phyloP scores from a whole-genome alignment of 2,329 filamentous ascomycete genomes.

The Emericellopsis atlantica region DNA sequence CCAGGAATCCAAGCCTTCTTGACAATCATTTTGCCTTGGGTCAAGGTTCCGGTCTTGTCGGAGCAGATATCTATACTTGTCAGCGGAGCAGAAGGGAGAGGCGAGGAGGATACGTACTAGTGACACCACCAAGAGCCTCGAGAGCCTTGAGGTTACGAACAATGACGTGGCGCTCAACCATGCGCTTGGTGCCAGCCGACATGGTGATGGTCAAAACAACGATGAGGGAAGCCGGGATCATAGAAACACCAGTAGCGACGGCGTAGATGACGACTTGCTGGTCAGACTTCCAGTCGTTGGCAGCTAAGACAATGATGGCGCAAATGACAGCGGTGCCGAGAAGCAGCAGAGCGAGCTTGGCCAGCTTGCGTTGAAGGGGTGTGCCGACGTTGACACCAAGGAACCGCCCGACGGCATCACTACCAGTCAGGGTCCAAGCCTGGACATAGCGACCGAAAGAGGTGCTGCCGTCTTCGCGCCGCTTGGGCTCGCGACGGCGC shows the following conservation, averaged over 20 bases:
- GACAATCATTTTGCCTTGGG: slow-evolving; percentile 40
- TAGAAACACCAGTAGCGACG: slow-evolving; percentile 31
- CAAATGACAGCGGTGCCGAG: slow-evolving; percentile 44
- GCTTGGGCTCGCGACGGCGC: slow-evolving; percentile 21
- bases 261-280: slow-evolving; percentile 30
- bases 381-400: slow-evolving; percentile 45
- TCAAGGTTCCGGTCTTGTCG: slow-evolving; percentile 44
- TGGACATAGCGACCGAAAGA: slow-evolving; percentile 17
- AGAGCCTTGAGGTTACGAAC: slow-evolving; percentile 36
- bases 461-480: slow-evolving; percentile 27
- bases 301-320: slow-evolving; percentile 30
- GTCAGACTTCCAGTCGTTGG: slow-evolving; percentile 23
- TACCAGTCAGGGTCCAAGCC: slow-evolving; percentile 22
- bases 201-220: slow-evolving; percentile 48
- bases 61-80: slow-evolving; percentile 34
- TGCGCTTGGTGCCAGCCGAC: slow-evolving; percentile 39
- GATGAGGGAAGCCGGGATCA: slow-evolving; percentile 36
- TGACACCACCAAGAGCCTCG: slow-evolving; percentile 41
- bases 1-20: slow-evolving; percentile 38
- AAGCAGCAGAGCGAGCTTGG: slow-evolving; percentile 55
- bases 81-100: not conserved
- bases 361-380: slow-evolving; percentile 56
- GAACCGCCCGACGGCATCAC: slow-evolving; percentile 26
- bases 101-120: slow-evolving; percentile 17
- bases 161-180: slow-evolving; percentile 39